Evolutionary conservation across 2,329 filamentous ascomycete species (phyloP), one percentile per base, ranked within the genome.

Genomic region (Macrophomina tecta): DNA sequence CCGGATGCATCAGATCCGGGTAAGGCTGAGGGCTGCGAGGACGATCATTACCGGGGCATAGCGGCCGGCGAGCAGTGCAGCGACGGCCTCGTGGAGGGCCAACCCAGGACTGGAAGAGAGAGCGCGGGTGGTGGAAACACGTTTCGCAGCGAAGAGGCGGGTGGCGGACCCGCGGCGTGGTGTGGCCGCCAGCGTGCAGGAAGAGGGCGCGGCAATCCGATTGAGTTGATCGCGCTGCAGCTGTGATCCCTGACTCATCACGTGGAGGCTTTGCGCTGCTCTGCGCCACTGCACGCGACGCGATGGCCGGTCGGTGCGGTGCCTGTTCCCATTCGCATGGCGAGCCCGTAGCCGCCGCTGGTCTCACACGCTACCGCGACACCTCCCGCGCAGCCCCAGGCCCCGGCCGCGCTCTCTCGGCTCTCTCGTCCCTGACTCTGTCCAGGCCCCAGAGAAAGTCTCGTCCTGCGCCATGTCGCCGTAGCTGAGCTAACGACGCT

Each of bases 21-120:
- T 62, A 62, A 36, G 58, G 58, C 58, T 62, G 58, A 62, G 58
- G 23, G 30, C 58, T 7, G 30, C 9, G 58, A 38, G 56, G 58
- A 16, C 45, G 34, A 51, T 62, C 32, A 18, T 23, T 40, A 48
- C 36, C n/a, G 11, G 11, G 6, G 49, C 11, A n/a, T 5, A 34
- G 5, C 32, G 51, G 23, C 23, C 51, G 16, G 18, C 51, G 30
- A 16, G 11, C 4, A 45, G 42, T 2, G 2, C 38, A 40, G 38
- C 48, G 48, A 23, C 49, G 23, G 49, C 49, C 49, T 34, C 49
- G 49, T 36, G 49, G 28, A 14, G 42, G 42, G 8, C 3, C 1
- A 23, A 45, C 1, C 12, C 42, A 45, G 42, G 16, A 14, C 11
- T 23, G 23, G 23, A 23, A 23, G 23, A 14, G 9, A 45, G 42